phyloP scores from a whole-genome alignment of 768 basidiomycete species.

The Tubosaeta sp. region DNA sequence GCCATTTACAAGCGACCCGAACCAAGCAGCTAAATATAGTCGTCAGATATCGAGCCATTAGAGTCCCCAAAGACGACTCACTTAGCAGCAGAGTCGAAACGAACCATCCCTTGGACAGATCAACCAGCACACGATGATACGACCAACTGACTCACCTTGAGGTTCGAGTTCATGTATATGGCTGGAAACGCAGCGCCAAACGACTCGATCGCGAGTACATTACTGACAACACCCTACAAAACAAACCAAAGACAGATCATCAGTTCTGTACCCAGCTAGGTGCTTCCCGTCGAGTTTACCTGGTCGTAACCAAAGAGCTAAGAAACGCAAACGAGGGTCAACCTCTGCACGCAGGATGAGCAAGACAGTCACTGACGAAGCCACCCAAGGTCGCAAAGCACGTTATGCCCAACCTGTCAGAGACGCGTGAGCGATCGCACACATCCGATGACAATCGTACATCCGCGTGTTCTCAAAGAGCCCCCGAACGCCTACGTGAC shows the following conservation, averaged over 20 bases:
- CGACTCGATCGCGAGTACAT: constrained; percentile 32
- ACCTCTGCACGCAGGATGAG: not conserved
- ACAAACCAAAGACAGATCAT: not conserved
- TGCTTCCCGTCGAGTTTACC: constrained; percentile 2
- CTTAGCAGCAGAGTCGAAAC: constrained; percentile 27
- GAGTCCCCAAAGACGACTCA: constrained; percentile 7
- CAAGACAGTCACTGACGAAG: constrained; percentile 21
- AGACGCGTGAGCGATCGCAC: not conserved
- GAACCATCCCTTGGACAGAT: constrained; percentile 27
- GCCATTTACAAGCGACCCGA: constrained; percentile 28
- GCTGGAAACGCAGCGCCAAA: constrained; percentile 32
- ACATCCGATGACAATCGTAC: constrained; percentile 12
- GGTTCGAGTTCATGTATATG: constrained; percentile 24
- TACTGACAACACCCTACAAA: constrained; percentile 30
- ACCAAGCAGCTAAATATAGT: constrained; percentile 26
- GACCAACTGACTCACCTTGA: constrained; percentile 17
- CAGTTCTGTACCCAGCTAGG: not conserved
- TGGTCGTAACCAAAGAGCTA: constrained; percentile 33
- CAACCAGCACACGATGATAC: not conserved
- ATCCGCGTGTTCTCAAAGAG: constrained; percentile 27
- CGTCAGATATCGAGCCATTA: constrained; percentile 5
- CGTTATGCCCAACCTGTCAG: constrained; percentile 27
- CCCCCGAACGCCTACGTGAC: constrained; percentile 22
- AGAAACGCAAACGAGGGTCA: not conserved
- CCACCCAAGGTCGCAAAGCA: constrained; percentile 31